Evolutionary conservation across 1,139 yeast genomes (phyloP).

Genomic region (Magnusiomyces suaveolens): DNA sequence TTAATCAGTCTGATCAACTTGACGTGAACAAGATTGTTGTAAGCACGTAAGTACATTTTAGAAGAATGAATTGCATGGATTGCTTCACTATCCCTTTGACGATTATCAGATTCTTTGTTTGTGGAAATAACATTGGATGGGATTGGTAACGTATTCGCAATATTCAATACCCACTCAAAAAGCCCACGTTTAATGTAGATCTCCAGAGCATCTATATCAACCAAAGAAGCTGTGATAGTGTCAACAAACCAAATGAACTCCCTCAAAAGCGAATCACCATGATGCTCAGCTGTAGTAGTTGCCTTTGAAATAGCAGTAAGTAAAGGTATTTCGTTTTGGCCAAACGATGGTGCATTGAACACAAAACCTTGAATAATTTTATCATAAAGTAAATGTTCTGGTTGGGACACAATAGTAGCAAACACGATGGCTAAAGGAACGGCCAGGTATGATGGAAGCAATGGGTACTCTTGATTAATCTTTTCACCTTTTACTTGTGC

Average conservation of each 20-base stretch:
- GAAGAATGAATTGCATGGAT: constrained; percentile 12
- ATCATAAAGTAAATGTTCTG: constrained; percentile 5
- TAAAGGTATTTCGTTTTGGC: constrained; percentile 5
- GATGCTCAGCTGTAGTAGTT: constrained; percentile 7
- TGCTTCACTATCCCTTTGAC: constrained; percentile 6
- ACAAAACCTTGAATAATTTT: constrained; percentile 2
- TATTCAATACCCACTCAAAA: constrained; percentile 57
- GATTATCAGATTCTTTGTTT: neutral
- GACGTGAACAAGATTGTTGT: constrained; percentile 26
- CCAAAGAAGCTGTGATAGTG: constrained; percentile 40
- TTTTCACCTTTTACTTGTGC: neutral
- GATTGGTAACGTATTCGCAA: constrained; percentile 39
- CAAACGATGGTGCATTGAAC: neutral
- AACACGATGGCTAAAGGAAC: constrained; percentile 2
- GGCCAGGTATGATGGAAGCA: constrained; percentile 1
- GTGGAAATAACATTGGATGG: neutral
- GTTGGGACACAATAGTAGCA: neutral
- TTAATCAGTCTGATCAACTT: constrained; percentile 40
- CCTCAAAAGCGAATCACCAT: constrained; percentile 33
- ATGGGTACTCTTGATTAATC: neutral
- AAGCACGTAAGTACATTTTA: constrained; percentile 5
- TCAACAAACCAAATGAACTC: constrained; percentile 62
- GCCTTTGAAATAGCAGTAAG: neutral
- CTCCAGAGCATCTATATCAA: constrained; percentile 42
- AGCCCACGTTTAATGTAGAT: constrained; percentile 45